Base-by-base conservation (phyloP, 2,329 filamentous ascomycete species). In the Elsinoe australis region DNA sequence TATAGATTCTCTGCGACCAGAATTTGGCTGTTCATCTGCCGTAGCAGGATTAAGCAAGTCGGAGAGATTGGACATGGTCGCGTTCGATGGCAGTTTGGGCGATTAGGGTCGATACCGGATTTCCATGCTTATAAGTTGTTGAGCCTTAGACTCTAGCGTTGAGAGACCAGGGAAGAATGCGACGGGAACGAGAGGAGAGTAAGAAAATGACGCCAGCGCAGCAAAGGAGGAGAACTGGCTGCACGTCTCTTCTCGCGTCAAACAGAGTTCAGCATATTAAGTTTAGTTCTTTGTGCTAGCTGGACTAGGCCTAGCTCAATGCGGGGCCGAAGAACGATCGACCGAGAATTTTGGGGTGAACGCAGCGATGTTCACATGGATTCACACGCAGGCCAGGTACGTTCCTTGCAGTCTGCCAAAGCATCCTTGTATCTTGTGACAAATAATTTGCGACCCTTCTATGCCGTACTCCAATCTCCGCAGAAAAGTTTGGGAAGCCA, bases 1-100 rank as follows among this genome's bases (percentile, higher is more conserved):
- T 17, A 55, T 54, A 12, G 55, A 53, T 18, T 51, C 48, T 36
- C 55, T 58, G 50, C 53, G 58, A 46, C 52, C 36, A 38, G 39
- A 33, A 12, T 48, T 29, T 31, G 42, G 51, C 21, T 36, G 31
- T 17, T 54, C 47, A 31, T 47, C 22, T 12, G 53, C 53, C 22
- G 60, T 55, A 39, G 58, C 58, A 14, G 64, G 64, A 54, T 67
- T 67, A 51, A 67, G 60, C 49, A 67, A 58, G 18, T 58, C 59
- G 18, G 64, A 64, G 17, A 60, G 54, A 48, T 52, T 58, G 50
- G 58, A n/a, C 45, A 48, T 48, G n/a, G 17, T 35, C 29, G 31
- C 44, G 44, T 26, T 17, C 7, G 17, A 31, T 35, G 31, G n/a
- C 14, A 6, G 14, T 29, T 3, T 6, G n/a, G 12, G 12, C 22